These are phyloP conservation scores for Ophiostoma populinum DNA, from an alignment of 2,329 filamentous ascomycete species.

Conservation along the genomic window DNA sequence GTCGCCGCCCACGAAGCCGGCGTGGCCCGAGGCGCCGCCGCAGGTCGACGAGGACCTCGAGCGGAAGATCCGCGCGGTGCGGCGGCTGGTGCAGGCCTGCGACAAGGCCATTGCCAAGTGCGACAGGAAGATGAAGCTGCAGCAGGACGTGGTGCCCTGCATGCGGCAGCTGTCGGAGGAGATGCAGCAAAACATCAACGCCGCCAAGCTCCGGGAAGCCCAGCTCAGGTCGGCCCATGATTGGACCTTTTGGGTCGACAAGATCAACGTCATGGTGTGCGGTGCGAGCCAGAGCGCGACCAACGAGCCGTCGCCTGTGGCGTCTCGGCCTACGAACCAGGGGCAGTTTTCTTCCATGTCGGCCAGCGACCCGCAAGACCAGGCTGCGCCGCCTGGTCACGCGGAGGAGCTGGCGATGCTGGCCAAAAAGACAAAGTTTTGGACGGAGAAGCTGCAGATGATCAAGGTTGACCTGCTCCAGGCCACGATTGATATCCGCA, in stretches of 20 bases:
- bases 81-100: conserved; percentile 2
- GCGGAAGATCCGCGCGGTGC: conserved; percentile 4
- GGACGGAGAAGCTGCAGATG: no score
- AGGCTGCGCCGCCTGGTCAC: no score
- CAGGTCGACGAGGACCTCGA: conserved; percentile 5
- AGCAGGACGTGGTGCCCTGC: neutral
- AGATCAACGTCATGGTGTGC: neutral
- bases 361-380: no score
- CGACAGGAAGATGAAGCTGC: neutral
- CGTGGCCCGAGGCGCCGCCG: neutral
- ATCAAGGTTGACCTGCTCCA: no score
- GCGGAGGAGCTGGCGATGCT: no score
- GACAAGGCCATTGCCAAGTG: neutral
- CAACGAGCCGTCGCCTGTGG: no score
- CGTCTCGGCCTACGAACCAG: no score
- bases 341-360: no score
- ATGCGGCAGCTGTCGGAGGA: neutral
- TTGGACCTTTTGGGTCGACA: no score
- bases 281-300: neutral
- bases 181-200: neutral
- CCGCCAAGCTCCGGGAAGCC: neutral
- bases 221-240: neutral
- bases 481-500: neutral
- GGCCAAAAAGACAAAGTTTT: no score
- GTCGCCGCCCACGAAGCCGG: neutral